phyloP scores from a whole-genome alignment of 306 rosid species.

The Nissolia schottii region DNA sequence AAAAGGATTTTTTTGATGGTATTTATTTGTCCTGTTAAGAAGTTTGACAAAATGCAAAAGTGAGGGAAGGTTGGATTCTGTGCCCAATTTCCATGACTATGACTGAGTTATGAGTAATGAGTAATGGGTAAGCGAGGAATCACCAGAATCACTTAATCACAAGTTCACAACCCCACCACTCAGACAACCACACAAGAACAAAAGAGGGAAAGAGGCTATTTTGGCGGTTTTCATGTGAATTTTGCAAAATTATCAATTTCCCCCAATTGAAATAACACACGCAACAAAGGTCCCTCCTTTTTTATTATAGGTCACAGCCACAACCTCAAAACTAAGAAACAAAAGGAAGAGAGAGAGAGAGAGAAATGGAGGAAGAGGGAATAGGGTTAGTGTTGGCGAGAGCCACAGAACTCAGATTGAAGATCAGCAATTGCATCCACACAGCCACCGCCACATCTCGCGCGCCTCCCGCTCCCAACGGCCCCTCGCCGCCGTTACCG shows the following conservation, averaged over 20 bases:
- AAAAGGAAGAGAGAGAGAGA: background rate
- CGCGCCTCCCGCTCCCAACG: conserved; percentile 21
- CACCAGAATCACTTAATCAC: background rate
- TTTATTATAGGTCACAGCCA: background rate
- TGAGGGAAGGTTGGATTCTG: background rate
- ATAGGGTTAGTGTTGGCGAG: conserved; percentile 78
- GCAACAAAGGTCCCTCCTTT: background rate
- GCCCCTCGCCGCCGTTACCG: background rate
- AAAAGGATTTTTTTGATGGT: background rate
- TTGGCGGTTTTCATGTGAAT: conserved; percentile 28
- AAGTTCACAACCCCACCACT: background rate
- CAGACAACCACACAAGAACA: background rate
- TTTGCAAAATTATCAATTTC: background rate
- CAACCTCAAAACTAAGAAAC: background rate
- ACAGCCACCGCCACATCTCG: conserved; percentile 20
- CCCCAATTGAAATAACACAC: background rate
- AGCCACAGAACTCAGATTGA: conserved; percentile 85
- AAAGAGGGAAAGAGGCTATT: background rate
- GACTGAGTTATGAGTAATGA: no score
- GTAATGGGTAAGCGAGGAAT: background rate
- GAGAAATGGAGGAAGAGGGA: conserved; percentile 68
- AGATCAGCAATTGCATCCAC: conserved; percentile 71
- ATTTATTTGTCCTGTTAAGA: background rate
- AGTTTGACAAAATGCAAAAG: background rate
- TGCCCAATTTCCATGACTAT: background rate